Evolutionary conservation across 2,329 filamentous ascomycete species (phyloP).

Genomic region (Mariannaea sp.): DNA sequence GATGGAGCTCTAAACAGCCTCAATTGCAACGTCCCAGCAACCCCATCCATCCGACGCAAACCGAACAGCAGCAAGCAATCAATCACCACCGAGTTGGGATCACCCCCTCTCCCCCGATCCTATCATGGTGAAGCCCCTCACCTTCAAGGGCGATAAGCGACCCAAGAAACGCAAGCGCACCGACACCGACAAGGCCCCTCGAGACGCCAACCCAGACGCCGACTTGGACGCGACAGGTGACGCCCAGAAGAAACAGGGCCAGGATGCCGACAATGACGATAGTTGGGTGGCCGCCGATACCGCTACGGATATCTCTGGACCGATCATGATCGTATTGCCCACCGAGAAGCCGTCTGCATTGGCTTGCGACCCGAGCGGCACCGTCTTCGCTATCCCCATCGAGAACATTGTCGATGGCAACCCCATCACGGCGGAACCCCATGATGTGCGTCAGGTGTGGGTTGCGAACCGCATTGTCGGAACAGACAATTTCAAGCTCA

Average conservation of each 20-base stretch:
- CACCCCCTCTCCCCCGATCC: not conserved
- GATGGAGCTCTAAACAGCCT: constrained; percentile 3
- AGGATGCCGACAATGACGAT: constrained; percentile 67
- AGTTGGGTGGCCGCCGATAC: constrained; percentile 89
- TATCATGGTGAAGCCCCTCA: constrained; percentile 82
- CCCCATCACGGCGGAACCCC: constrained; percentile 84
- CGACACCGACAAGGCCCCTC: constrained; percentile 53
- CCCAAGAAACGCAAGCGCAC: constrained; percentile 86
- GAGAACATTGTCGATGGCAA: constrained; percentile 90
- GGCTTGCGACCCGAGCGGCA: constrained; percentile 84
- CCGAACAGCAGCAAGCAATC: not conserved
- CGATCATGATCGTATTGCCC: constrained; percentile 80
- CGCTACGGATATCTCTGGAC: constrained; percentile 75
- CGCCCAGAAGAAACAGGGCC: constrained; percentile 30
- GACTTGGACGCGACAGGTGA: constrained; percentile 5
- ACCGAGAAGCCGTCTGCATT: constrained; percentile 75
- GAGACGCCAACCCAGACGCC: constrained; percentile 21
- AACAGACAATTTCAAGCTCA: constrained; percentile 82
- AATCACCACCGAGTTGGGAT: not conserved
- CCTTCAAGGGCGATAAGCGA: constrained; percentile 98
- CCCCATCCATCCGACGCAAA: constrained; percentile 9
- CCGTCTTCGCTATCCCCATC: constrained; percentile 79
- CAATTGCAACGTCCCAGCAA: not conserved
- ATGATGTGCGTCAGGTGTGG: constrained; percentile 96
- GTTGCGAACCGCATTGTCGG: constrained; percentile 83